phyloP scores from a whole-genome alignment of 1,139 yeast species.

The Schizosaccharomyces versatilis region DNA sequence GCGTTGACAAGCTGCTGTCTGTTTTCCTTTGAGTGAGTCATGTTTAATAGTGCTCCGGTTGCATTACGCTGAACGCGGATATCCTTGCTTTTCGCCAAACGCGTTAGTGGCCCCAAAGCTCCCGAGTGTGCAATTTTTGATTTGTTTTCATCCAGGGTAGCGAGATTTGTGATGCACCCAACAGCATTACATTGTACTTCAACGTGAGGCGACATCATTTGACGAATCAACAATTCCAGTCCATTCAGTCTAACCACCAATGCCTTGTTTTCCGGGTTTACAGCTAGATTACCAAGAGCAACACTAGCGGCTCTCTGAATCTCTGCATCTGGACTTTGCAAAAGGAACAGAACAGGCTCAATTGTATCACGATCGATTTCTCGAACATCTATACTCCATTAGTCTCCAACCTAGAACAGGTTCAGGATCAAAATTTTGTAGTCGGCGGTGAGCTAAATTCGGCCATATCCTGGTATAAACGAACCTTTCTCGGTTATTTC shows the following conservation, averaged over 20 bases:
- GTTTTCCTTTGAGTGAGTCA: constrained; percentile 95
- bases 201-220: constrained; percentile 90
- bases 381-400: constrained; percentile 33
- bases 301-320: constrained; percentile 98
- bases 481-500: constrained; percentile 73
- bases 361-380: constrained; percentile 77
- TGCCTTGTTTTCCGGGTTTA: constrained; percentile 72
- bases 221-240: constrained; percentile 80
- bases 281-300: constrained; percentile 90
- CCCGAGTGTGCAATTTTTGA: constrained; percentile 90
- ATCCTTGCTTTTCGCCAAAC: constrained; percentile 81
- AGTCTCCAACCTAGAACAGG: neutral
- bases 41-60: constrained; percentile 86
- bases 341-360: constrained; percentile 71
- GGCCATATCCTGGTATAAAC: neutral
- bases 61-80: constrained; percentile 94
- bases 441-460: neutral
- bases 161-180: constrained; percentile 92
- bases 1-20: constrained; percentile 92
- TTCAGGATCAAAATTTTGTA: neutral
- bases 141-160: constrained; percentile 95
- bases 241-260: constrained; percentile 97
- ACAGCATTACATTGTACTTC: constrained; percentile 98
- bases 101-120: constrained; percentile 83
- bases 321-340: constrained; percentile 76